phyloP scores from a whole-genome alignment of 164 flowering plant genomes.

The Annona squamosa region DNA sequence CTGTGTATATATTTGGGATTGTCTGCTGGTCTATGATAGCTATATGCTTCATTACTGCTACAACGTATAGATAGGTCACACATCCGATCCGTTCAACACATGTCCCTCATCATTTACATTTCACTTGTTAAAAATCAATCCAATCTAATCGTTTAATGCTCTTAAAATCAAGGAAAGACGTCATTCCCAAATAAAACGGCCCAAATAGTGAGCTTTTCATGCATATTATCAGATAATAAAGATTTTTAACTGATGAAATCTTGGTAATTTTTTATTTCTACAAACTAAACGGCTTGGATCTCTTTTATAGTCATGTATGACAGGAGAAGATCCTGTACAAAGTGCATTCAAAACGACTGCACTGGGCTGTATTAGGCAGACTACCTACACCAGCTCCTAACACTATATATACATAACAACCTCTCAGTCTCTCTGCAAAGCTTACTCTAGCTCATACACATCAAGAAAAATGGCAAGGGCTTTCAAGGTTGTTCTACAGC shows the following conservation, averaged over 20 bases:
- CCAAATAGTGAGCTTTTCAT: neutral
- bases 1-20: no score
- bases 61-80: no score
- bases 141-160: neutral
- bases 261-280: no score
- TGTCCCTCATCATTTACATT: neutral
- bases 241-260: neutral
- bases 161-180: neutral
- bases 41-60: no score
- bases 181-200: neutral
- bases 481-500: neutral
- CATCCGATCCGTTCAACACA: neutral
- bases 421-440: neutral
- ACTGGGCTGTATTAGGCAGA: neutral
- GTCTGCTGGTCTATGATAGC: no score
- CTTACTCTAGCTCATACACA: neutral
- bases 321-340: neutral
- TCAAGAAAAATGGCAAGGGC: neutral
- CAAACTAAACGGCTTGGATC: neutral
- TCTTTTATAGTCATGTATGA: neutral
- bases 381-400: neutral
- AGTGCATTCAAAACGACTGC: neutral
- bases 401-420: neutral
- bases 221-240: neutral
- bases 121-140: neutral